Conservation (phyloP, 371 early-diverging fungal genomes). For the Mucor velutinosus region DNA sequence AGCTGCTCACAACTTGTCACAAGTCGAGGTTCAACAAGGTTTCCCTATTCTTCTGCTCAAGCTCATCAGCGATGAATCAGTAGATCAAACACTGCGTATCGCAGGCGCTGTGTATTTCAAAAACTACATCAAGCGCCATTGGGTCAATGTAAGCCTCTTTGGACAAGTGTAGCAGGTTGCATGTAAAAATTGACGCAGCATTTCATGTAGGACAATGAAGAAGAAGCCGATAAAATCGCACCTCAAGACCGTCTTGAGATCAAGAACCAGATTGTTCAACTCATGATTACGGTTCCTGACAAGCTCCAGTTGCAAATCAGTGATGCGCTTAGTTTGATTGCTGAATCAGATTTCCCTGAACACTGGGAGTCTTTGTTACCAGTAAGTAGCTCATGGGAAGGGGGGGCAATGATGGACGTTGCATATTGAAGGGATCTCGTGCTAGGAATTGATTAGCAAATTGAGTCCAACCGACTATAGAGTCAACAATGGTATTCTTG, state of each 20-base stretch:
- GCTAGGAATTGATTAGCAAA: constrained; percentile 74
- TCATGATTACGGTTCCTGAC: constrained; percentile 83
- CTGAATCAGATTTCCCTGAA: constrained; percentile 89
- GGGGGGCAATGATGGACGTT: background rate
- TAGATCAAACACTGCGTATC: constrained; percentile 69
- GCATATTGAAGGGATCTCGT: background rate
- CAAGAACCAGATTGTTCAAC: constrained; percentile 78
- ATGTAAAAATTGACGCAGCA: background rate
- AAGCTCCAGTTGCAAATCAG: constrained; percentile 87
- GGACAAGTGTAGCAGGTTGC: background rate
- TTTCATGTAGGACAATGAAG: constrained; percentile 50
- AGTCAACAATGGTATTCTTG: constrained; percentile 88
- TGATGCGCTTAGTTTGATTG: constrained; percentile 91
- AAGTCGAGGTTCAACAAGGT: constrained; percentile 67
- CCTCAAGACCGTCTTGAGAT: constrained; percentile 76
- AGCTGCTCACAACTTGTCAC: constrained; percentile 69
- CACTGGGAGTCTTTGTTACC: constrained; percentile 85
- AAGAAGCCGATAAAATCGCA: constrained; percentile 57
- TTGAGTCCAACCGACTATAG: constrained; percentile 78
- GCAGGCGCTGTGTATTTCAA: constrained; percentile 92
- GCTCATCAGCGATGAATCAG: constrained; percentile 62
- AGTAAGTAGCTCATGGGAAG: constrained; percentile 42
- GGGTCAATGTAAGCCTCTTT: constrained; percentile 69
- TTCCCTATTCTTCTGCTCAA: constrained; percentile 77
- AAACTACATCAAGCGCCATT: constrained; percentile 89